These are phyloP conservation scores for Penicillium sp. DNA, from an alignment of 2,329 filamentous ascomycete species.

Conservation along the genomic window DNA sequence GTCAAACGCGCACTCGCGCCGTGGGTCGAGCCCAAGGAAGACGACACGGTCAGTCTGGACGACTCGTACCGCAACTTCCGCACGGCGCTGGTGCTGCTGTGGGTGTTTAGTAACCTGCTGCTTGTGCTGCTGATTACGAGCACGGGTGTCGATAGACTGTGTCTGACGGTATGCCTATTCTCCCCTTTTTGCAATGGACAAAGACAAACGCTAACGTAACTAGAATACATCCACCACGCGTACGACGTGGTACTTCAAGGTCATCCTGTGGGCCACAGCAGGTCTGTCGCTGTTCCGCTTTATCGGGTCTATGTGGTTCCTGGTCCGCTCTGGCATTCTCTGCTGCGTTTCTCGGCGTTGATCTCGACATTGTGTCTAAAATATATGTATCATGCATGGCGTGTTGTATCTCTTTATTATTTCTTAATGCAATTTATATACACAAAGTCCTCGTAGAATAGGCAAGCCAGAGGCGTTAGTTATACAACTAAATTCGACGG, in stretches of 20 bases:
- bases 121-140: conserved; percentile 87
- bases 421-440: neutral
- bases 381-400: neutral
- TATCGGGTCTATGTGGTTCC: conserved; percentile 88
- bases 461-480: too few species aligned
- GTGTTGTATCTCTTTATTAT: too few species aligned
- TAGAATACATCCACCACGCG: conserved; percentile 65
- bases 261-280: conserved; percentile 85
- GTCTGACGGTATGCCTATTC: conserved; percentile 72
- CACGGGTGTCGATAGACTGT: conserved; percentile 77
- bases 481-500: conserved; percentile 12
- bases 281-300: conserved; percentile 81
- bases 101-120: conserved; percentile 87
- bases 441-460: too few species aligned
- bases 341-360: neutral
- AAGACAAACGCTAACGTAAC: conserved; percentile 7
- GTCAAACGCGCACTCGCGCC: conserved; percentile 89
- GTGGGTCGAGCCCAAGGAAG: conserved; percentile 70
- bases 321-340: conserved; percentile 79
- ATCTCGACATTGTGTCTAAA: neutral
- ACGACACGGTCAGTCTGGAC: conserved; percentile 82
- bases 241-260: conserved; percentile 85
- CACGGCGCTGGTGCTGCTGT: conserved; percentile 87
- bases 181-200: neutral
- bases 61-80: conserved; percentile 99